These are phyloP conservation scores for Aspergillus bombycis DNA, from an alignment of 2,329 filamentous ascomycete genomes.

Conservation along the genomic window DNA sequence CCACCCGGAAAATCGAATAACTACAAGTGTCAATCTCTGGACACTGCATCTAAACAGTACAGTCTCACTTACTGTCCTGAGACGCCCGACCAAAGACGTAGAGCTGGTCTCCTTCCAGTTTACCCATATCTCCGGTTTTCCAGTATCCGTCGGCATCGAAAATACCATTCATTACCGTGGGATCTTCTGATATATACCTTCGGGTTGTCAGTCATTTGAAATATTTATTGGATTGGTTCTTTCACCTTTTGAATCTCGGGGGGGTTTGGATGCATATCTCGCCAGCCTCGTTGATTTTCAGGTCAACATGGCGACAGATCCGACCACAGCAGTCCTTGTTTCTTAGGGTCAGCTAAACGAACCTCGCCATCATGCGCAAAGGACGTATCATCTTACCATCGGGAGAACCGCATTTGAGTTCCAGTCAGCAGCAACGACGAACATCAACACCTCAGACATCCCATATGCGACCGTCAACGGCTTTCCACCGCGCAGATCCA, in stretches of 20 bases:
- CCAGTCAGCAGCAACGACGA: neutral
- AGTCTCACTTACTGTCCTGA: neutral
- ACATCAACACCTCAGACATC: neutral
- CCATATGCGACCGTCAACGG: neutral
- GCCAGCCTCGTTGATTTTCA: neutral
- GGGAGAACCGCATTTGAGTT: neutral
- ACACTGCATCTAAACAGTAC: neutral
- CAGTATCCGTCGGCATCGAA: neutral
- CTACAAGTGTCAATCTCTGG: neutral
- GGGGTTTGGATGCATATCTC: neutral
- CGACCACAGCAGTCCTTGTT: neutral
- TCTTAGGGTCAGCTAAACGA: neutral
- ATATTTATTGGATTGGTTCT: rapidly evolving
- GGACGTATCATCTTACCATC: neutral
- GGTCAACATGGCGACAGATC: neutral
- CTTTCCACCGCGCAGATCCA: neutral
- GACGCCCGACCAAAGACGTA: neutral
- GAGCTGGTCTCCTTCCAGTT: neutral
- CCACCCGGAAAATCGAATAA: neutral
- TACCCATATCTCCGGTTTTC: neutral
- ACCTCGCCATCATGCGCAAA: rapidly evolving
- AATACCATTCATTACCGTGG: neutral
- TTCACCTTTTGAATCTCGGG: neutral
- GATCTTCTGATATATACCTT: neutral
- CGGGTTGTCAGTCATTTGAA: neutral